Evolutionary conservation across 306 rosid species (phyloP), one percentile per base, ranked within the genome.

Genomic region (Aeschynomene evenia): DNA sequence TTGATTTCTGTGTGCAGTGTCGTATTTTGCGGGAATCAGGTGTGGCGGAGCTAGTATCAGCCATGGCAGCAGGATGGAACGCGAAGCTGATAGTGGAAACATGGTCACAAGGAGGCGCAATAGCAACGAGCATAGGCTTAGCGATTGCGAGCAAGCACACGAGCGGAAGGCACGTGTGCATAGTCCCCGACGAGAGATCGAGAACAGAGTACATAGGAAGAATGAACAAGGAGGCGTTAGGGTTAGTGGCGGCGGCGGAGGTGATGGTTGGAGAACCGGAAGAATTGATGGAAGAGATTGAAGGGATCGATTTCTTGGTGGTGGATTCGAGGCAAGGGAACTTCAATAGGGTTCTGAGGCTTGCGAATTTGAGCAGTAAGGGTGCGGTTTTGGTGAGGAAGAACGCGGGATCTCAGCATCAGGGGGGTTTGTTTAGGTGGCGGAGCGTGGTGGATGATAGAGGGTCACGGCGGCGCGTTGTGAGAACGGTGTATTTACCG

Each of bases 11-110:
- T n/a, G n/a, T 10, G 58, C 78, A 90, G 96, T 93, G 93, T 15
- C 76, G 81, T 70, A 48, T 80, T 7, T 75, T 29, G 48, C 57
- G 50, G 1, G 92, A 84, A 77, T 90, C 92, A 0, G 96, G 98
- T 4, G 91, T 80, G 4, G 87, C 98, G 12, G 98, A 94, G 83
- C 77, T 94, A 0, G 67, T 90, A 21, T 82, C 98, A 1, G 96
- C 98, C 50, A 94, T 90, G 96, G 97, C 97, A 7, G 98, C 96
- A 3, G 98, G 98, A 4, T 88, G 98, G 98, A 94, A 87, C 40
- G 88, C 98, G 0, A 71, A 77, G 28, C 57, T 94, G 34, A 90
- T 94, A 3, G 92, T 81, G 2, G 98, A 94, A 73, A 90, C 98
- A 2, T 90, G 97, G 97, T 84, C 90, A 0, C 83, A 59, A 5